phyloP scores from a whole-genome alignment of 805 yeast genomes.

The Cyberlindnera samutprakarnensis region DNA sequence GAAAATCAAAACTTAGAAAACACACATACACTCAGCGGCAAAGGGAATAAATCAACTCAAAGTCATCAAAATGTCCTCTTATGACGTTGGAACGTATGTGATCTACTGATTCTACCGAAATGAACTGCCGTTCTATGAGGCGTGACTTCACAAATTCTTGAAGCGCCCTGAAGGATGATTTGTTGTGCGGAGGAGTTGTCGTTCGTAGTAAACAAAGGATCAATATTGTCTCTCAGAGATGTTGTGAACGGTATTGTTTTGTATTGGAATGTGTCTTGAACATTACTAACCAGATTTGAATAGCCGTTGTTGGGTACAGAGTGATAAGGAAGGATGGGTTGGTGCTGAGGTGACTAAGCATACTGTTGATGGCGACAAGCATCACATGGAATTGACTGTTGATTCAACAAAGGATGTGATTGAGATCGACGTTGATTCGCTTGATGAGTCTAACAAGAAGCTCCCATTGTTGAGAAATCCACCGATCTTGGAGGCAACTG shows the following conservation, averaged over 20 bases:
- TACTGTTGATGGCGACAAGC: conserved; percentile 34
- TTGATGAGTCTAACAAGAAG: conserved; percentile 28
- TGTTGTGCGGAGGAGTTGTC: too few relatives aligned
- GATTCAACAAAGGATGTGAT: conserved; percentile 41
- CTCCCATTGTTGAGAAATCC: conserved; percentile 87
- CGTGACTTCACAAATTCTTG: background rate
- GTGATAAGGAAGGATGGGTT: conserved; percentile 61
- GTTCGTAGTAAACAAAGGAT: too few relatives aligned
- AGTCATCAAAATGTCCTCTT: conserved; percentile 37
- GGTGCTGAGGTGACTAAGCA: conserved; percentile 54
- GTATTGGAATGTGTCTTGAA: too few relatives aligned
- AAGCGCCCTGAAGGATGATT: background rate
- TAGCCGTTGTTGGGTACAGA: conserved; percentile 75
- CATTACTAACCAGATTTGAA: conserved; percentile 23
- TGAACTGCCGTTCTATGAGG: too few relatives aligned
- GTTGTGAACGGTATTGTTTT: too few relatives aligned
- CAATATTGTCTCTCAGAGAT: background rate
- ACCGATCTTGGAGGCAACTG: conserved; percentile 85
- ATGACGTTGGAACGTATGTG: conserved; percentile 51
- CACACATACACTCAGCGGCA: too few relatives aligned
- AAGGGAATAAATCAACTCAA: too few relatives aligned
- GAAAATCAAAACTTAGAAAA: background rate
- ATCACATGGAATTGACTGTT: conserved; percentile 41
- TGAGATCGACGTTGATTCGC: conserved; percentile 38
- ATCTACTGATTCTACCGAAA: too few relatives aligned